These are phyloP conservation scores for Albophoma yamanashiensis DNA, from an alignment of 2,329 filamentous ascomycete species.

Conservation along the genomic window DNA sequence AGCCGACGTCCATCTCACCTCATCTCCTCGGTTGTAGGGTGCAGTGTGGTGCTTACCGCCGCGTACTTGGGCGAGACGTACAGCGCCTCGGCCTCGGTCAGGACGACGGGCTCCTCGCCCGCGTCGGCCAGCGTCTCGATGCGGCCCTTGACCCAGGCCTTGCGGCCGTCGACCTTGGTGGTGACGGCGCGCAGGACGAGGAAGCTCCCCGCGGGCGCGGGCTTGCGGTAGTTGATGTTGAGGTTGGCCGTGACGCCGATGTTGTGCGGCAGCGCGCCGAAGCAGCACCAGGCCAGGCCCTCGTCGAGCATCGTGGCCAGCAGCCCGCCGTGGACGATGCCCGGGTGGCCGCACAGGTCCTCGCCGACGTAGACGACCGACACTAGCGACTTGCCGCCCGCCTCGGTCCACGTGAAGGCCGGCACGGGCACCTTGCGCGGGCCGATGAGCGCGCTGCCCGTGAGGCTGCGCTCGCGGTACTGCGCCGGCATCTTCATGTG, in stretches of 20 bases:
- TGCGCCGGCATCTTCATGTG: conserved; percentile 73
- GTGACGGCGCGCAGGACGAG: conserved; percentile 72
- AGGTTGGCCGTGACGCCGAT: conserved; percentile 80
- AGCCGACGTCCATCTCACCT: background rate
- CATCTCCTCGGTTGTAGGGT: background rate
- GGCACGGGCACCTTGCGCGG: conserved; percentile 69
- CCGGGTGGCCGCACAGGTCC: conserved; percentile 79
- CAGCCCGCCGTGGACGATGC: conserved; percentile 82
- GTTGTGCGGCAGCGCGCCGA: conserved; percentile 77
- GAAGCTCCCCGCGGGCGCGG: conserved; percentile 64
- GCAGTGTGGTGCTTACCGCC: conserved; percentile 46
- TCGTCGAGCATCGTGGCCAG: conserved; percentile 91
- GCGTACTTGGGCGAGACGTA: conserved; percentile 85
- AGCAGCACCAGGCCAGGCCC: conserved; percentile 77
- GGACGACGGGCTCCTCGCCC: conserved; percentile 50
- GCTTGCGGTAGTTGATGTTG: conserved; percentile 71
- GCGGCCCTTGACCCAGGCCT: conserved; percentile 84
- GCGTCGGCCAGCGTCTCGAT: conserved; percentile 65
- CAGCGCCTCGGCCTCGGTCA: conserved; percentile 76
- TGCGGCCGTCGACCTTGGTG: conserved; percentile 78
- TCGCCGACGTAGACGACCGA: conserved; percentile 67
- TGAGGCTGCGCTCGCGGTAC: conserved; percentile 66
- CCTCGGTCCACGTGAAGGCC: conserved; percentile 66
- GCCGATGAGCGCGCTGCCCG: conserved; percentile 68
- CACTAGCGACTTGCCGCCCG: conserved; percentile 57